Evolutionary conservation across 139 green algal species (phyloP).

Genomic region (Closterium sp.): DNA sequence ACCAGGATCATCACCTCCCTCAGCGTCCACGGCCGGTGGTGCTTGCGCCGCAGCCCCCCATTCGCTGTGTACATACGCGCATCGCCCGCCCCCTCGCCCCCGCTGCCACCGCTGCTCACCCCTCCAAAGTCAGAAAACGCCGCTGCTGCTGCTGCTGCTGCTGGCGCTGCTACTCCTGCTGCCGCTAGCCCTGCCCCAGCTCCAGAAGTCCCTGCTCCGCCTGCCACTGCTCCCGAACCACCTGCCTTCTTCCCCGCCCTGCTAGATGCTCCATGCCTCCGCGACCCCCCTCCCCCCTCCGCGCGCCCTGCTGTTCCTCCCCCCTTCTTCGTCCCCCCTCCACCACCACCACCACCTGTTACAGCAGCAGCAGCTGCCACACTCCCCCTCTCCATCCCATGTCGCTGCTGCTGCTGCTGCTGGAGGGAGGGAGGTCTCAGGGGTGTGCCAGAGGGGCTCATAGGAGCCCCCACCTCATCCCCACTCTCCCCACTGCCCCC

Average conservation of each 20-base stretch:
- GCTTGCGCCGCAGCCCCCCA: conserved; percentile 41
- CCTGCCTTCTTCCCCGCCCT: background rate
- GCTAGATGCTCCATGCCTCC: background rate
- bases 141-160: background rate
- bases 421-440: background rate
- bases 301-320: background rate
- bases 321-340: background rate
- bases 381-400: background rate
- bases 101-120: background rate
- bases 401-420: background rate
- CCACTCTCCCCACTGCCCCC: background rate
- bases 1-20: conserved; percentile 73
- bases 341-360: background rate
- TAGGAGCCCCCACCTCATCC: background rate
- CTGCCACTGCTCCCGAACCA: background rate
- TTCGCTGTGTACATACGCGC: conserved; percentile 13
- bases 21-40: conserved; percentile 62
- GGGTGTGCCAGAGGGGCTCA: background rate
- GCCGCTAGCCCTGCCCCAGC: no score
- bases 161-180: background rate
- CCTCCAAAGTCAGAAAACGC: background rate
- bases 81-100: background rate
- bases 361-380: background rate
- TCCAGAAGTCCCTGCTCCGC: no score
- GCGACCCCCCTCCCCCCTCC: background rate